Conservation (phyloP, 768 basidiomycete genomes). For the Mycena maculata region DNA sequence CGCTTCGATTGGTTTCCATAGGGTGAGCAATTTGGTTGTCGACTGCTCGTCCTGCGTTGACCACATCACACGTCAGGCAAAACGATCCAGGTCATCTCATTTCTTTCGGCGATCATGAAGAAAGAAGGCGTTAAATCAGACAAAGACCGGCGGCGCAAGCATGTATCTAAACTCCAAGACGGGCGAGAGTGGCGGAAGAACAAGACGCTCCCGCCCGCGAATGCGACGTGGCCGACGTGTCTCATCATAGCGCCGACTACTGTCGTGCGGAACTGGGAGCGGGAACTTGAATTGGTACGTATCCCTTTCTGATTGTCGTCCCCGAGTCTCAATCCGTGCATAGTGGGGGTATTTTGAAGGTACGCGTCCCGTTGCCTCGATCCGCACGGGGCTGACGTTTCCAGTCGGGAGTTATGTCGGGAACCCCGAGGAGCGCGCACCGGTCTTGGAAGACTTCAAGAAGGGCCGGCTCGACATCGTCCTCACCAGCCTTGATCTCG, state of each 20-base stretch:
- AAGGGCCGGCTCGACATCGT: conserved; percentile 90
- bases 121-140: conserved; percentile 78
- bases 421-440: conserved; percentile 59
- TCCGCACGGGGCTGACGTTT: neutral
- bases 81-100: conserved; percentile 93
- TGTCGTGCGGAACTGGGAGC: conserved; percentile 88
- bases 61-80: conserved; percentile 68
- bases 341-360: conserved; percentile 95
- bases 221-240: conserved; percentile 86
- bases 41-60: conserved; percentile 14
- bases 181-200: conserved; percentile 61
- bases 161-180: conserved; percentile 78
- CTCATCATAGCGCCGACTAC: conserved; percentile 89
- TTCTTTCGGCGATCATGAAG: conserved; percentile 92
- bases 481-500: conserved; percentile 83
- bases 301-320: neutral
- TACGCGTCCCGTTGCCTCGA: neutral
- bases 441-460: conserved; percentile 76
- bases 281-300: conserved; percentile 85
- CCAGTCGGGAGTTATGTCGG: conserved; percentile 75
- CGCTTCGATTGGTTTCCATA: neutral
- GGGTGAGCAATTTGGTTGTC: neutral
- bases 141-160: conserved; percentile 68
- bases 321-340: conserved; percentile 7
- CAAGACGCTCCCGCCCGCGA: conserved; percentile 70